These are phyloP conservation scores for Ophioceras dolichostomum DNA, from an alignment of 2,329 filamentous ascomycete genomes.

Conservation along the genomic window DNA sequence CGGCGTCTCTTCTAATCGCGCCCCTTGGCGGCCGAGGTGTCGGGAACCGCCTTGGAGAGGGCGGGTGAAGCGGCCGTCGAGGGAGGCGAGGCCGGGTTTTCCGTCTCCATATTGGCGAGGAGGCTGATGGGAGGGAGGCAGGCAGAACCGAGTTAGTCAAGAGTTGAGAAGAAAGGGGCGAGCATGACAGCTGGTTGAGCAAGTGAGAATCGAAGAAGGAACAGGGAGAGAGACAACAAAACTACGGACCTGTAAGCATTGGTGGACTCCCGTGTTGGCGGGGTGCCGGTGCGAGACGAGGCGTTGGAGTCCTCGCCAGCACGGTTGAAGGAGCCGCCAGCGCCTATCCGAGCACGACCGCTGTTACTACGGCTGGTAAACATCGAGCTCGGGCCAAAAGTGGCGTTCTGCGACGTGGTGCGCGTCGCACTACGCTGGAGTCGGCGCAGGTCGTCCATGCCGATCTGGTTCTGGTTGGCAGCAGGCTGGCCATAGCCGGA, in stretches of 20 bases:
- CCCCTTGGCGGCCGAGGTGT: conserved; percentile 33
- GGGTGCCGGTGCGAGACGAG: conserved; percentile 83
- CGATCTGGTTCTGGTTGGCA: conserved; percentile 82
- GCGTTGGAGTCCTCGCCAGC: conserved; percentile 74
- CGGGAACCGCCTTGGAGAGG: conserved; percentile 48
- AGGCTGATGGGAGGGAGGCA: conserved; percentile 29
- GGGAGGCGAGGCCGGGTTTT: conserved; percentile 57
- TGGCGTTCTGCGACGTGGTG: conserved; percentile 48
- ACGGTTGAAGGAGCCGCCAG: conserved; percentile 59
- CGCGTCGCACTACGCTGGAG: conserved; percentile 54
- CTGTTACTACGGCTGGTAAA: conserved; percentile 86
- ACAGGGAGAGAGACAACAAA: too few species aligned
- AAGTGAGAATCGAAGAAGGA: too few species aligned
- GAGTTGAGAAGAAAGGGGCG: too few species aligned
- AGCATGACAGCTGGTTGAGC: too few species aligned
- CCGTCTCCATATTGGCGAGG: conserved; percentile 48
- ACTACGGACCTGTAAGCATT: conserved; percentile 99
- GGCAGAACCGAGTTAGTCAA: too few species aligned
- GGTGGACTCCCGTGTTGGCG: conserved; percentile 48
- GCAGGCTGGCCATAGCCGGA: conserved; percentile 58
- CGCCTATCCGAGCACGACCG: conserved; percentile 61
- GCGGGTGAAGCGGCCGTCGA: conserved; percentile 56
- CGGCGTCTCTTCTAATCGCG: too few species aligned
- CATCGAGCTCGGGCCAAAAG: conserved; percentile 75
- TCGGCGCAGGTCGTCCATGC: conserved; percentile 81